Conservation (phyloP, 1,284 basidiomycete genomes). For the Naganishia cerealis region DNA sequence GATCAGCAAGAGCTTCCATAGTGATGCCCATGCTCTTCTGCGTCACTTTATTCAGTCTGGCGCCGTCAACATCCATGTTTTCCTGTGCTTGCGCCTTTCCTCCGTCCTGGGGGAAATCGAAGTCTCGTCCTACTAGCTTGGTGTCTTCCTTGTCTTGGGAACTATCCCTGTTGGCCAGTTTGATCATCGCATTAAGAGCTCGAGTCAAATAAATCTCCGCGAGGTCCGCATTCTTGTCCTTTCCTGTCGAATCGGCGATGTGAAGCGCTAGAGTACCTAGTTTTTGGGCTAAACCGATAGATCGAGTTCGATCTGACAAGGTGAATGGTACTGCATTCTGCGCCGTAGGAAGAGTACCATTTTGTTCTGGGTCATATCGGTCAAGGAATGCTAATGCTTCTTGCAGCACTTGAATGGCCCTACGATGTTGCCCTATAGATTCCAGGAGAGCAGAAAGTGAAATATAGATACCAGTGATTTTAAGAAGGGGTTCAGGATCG, state of each 20-base stretch:
- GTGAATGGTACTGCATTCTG: conserved; percentile 24
- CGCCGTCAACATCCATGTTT: conserved; percentile 35
- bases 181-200: conserved; percentile 40
- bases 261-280: conserved; percentile 38
- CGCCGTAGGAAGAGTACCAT: background rate
- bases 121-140: conserved; percentile 37
- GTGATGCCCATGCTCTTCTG: conserved; percentile 51
- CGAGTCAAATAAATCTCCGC: conserved; percentile 35
- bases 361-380: conserved; percentile 38
- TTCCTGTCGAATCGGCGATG: conserved; percentile 31
- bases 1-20: conserved; percentile 53
- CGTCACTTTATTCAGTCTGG: conserved; percentile 44
- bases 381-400: conserved; percentile 43
- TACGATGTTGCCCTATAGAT: conserved; percentile 40
- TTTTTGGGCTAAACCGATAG: conserved; percentile 43
- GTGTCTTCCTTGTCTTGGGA: background rate
- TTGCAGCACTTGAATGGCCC: conserved; percentile 43
- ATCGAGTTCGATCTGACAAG: conserved; percentile 44
- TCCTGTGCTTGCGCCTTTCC: conserved; percentile 27
- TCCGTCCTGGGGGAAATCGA: conserved; percentile 44
- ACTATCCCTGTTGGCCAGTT: background rate
- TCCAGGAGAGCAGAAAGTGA: conserved; percentile 48
- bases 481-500: conserved; percentile 47
- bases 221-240: conserved; percentile 38
- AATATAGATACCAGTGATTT: conserved; percentile 52